Conservation (phyloP, 257 asterid species). For the Eustoma russellianum region DNA sequence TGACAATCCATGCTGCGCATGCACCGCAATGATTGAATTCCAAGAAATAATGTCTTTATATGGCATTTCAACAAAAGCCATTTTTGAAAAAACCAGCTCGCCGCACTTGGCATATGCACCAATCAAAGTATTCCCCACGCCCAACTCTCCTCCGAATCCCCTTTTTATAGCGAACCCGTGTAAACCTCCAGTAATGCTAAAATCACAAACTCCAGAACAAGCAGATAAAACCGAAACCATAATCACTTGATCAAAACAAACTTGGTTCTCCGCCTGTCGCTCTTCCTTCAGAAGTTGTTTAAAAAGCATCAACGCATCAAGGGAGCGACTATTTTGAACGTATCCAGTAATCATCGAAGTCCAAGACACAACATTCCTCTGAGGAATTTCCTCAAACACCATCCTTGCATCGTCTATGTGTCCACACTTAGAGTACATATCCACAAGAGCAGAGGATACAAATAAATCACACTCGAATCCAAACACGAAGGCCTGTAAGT, state of each 20-base stretch:
- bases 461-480: conserved; percentile 1
- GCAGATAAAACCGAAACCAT: conserved; percentile 47
- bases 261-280: conserved; percentile 19
- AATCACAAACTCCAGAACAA: conserved; percentile 38
- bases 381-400: conserved; percentile 36
- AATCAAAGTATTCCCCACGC: conserved; percentile 36
- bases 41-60: conserved; percentile 40
- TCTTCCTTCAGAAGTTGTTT: conserved; percentile 32
- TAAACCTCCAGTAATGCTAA: conserved; percentile 58
- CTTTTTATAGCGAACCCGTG: conserved; percentile 51
- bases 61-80: conserved; percentile 30
- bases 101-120: conserved; percentile 56
- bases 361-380: conserved; percentile 61
- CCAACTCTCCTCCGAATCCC: conserved; percentile 24
- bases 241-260: conserved; percentile 37
- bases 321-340: conserved; percentile 43
- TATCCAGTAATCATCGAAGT: conserved; percentile 66
- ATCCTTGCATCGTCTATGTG: conserved; percentile 29
- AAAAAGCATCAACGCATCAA: conserved; percentile 39
- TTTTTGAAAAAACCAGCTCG: conserved; percentile 38
- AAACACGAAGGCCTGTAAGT: neutral
- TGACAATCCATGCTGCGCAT: conserved; percentile 38
- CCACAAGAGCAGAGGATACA: conserved; percentile 57
- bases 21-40: conserved; percentile 54
- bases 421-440: conserved; percentile 65